A percentile compares a stretch with the other conserved stretches of the same genome.
Conservation (phyloP, 2,329 filamentous ascomycete genomes). For the Scedosporium aurantiacum region DNA sequence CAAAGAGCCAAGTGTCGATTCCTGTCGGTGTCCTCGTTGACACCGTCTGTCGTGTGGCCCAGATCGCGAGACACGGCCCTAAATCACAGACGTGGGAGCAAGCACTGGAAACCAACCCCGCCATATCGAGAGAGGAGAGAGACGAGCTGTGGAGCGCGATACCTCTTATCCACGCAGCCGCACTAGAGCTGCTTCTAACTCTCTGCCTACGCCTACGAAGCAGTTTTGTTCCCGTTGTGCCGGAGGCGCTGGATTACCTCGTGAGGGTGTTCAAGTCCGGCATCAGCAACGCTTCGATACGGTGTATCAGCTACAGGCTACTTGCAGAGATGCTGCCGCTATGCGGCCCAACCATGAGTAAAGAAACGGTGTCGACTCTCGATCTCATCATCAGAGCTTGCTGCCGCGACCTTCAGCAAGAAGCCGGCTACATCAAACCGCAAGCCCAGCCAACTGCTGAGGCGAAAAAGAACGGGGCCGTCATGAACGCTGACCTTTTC, state of each 20-base stretch:
- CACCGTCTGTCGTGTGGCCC: conserved; percentile 57
- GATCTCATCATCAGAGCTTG: conserved; percentile 52
- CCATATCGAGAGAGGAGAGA: conserved; percentile 68
- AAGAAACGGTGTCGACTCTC: conserved; percentile 53
- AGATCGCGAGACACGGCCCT: conserved; percentile 45
- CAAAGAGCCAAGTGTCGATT: conserved; percentile 53
- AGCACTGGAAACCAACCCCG: conserved; percentile 54
- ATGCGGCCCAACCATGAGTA: conserved; percentile 56
- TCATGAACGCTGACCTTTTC: conserved; percentile 63
- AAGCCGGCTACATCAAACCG: conserved; percentile 36
- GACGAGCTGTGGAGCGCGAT: conserved; percentile 66
- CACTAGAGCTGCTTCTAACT: conserved; percentile 49
- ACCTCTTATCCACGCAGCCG: conserved; percentile 62
- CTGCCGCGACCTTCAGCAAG: conserved; percentile 61
- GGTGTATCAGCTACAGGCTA: conserved; percentile 49
- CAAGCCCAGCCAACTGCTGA: conserved; percentile 18
- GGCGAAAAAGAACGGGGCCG: conserved; percentile 27
- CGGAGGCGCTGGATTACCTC: conserved; percentile 59
- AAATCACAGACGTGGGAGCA: conserved; percentile 35
- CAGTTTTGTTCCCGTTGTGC: conserved; percentile 47
- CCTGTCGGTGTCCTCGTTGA: conserved; percentile 60
- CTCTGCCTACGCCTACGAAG: conserved; percentile 47
- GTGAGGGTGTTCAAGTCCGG: conserved; percentile 57
- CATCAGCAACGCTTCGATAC: conserved; percentile 41
- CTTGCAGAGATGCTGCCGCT: conserved; percentile 46